Conservation (phyloP, 352 stramenopile genomes). For the Phytophthora litchii region DNA sequence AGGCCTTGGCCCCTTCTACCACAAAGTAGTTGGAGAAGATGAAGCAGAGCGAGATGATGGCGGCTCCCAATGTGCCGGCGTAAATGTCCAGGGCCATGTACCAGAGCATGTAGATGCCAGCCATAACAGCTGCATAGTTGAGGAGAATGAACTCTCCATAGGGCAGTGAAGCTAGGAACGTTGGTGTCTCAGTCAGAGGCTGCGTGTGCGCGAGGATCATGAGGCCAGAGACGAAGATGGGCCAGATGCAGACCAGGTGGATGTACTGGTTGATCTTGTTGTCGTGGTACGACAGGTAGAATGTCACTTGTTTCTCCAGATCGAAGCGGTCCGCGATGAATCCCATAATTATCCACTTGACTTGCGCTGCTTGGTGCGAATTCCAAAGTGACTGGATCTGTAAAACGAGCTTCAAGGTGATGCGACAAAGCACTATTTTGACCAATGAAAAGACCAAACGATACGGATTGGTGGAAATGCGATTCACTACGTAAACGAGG, state of each 20-base stretch:
- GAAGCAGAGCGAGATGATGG: constrained; percentile 56
- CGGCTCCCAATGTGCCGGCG: constrained; percentile 63
- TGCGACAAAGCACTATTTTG: not conserved
- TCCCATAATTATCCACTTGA: constrained; percentile 20
- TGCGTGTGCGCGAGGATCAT: constrained; percentile 66
- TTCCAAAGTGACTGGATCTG: constrained; percentile 14
- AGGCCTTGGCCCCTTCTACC: constrained; percentile 32
- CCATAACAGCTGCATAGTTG: constrained; percentile 68
- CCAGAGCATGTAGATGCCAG: constrained; percentile 79
- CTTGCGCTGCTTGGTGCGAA: constrained; percentile 7
- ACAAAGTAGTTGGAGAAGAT: constrained; percentile 71
- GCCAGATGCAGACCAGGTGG: constrained; percentile 89
- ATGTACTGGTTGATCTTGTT: constrained; percentile 86
- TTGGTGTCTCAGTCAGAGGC: constrained; percentile 40
- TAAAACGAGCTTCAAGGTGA: constrained; percentile 30
- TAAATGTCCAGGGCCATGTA: constrained; percentile 77
- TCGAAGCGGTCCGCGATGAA: constrained; percentile 71
- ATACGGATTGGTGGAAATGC: not conserved
- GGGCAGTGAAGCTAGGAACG: constrained; percentile 36
- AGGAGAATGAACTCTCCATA: constrained; percentile 61
- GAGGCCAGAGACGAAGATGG: constrained; percentile 82
- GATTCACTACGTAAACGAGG: not conserved
- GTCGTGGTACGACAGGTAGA: constrained; percentile 90
- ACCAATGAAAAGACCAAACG: not conserved
- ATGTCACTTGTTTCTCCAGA: constrained; percentile 85